phyloP scores from a whole-genome alignment of 345 rosid species.

The Aquilaria yunnanensis region DNA sequence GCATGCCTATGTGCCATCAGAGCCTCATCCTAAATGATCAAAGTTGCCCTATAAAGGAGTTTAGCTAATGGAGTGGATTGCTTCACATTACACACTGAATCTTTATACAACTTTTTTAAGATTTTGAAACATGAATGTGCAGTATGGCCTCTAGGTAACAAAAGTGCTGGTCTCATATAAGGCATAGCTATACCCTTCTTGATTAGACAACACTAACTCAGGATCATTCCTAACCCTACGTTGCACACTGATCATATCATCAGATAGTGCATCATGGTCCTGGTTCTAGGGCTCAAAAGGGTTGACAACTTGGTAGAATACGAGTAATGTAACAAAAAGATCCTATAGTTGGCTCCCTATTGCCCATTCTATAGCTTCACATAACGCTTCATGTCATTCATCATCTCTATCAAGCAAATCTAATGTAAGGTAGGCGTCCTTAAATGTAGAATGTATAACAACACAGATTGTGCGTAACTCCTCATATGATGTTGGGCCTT shows the following conservation, averaged over 20 bases:
- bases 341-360: neutral
- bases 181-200: neutral
- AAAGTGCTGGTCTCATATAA: neutral
- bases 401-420: neutral
- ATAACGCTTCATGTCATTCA: neutral
- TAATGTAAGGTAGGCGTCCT: neutral
- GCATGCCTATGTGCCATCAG: too few species aligned
- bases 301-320: neutral
- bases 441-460: neutral
- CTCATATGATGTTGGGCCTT: neutral
- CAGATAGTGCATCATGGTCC: neutral
- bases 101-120: too few species aligned
- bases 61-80: neutral
- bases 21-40: too few species aligned
- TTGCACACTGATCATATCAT: neutral
- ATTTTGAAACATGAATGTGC: neutral
- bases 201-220: neutral
- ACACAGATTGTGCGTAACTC: neutral
- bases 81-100: neutral
- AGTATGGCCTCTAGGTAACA: neutral
- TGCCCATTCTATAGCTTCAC: neutral
- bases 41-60: neutral
- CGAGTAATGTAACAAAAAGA: neutral
- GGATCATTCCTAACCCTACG: neutral
- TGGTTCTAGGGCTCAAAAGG: neutral